Base-by-base conservation (phyloP, 2,329 filamentous ascomycete genomes). In the Didymella sp. region DNA sequence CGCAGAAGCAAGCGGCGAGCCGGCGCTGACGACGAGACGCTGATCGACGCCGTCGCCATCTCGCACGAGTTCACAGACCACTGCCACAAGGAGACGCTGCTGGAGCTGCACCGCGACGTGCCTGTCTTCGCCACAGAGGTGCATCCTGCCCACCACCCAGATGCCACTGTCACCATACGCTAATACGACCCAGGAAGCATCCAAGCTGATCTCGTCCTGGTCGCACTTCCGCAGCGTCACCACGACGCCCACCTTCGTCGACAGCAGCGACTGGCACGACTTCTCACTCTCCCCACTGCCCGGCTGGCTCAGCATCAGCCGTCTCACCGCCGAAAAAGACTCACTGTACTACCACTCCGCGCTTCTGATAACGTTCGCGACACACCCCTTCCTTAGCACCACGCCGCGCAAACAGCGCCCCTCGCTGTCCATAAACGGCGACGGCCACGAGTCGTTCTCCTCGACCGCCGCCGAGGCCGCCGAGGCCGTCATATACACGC, bases 11-110 rank as follows among this genome's bases (percentile, higher is more conserved):
- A 45, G 47, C 58, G 45, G 25, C 51, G 38, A 11, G 53, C 58
- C 33, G 52, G 66, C 4, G 62, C 53, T 0, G 67, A 72, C 1
- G 52, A 58, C n/a, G 63, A 68, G 51, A 69, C 66, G 33, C 77
- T 79, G 41, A 81, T 89, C 27, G 87, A 89, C 68, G 82, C 76
- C 2, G 84, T 89, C 2, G 79, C 80, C 25, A 78, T 89, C 28
- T 85, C 81, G 15, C 87, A 89, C 67, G 87, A 89, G 69, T 89
- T 89, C 63, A 89, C 87, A 1, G 87, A 89, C 66, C 87, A 89
- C 68, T 89, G 86, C 71, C 86, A 89, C 66, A 79, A 82, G 58
- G 79, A 82, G 2, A 89, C 87, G 13, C 75, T 89, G 24, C 70
- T 82, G 40, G 81, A 87, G 63, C 72, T 89, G 3, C 76, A 83